Conservation (phyloP, 345 rosid species). For the Heritiera littoralis region DNA sequence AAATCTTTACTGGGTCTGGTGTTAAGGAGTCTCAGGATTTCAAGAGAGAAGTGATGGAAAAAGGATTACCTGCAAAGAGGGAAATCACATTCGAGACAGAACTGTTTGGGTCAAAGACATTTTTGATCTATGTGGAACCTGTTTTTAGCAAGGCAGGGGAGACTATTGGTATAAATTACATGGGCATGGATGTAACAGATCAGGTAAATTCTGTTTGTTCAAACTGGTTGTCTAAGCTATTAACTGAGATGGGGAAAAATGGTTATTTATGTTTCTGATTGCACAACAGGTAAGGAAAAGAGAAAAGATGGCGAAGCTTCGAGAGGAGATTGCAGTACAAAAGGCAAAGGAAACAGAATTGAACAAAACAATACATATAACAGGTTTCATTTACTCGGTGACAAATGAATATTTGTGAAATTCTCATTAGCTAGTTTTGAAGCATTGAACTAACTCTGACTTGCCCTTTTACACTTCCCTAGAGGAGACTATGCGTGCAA, state of each 20-base stretch:
- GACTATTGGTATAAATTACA: slow-evolving; percentile 87
- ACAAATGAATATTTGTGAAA: slow-evolving; percentile 7
- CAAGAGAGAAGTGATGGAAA: slow-evolving; percentile 88
- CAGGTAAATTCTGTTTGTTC: slow-evolving; percentile 52
- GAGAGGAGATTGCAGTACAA: slow-evolving; percentile 94
- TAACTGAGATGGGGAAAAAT: slow-evolving; percentile 9
- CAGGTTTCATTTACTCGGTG: slow-evolving; percentile 50
- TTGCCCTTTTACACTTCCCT: slow-evolving; percentile 17
- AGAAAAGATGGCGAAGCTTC: slow-evolving; percentile 81
- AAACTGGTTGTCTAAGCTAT: slow-evolving; percentile 1
- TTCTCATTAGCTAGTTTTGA: slow-evolving; percentile 2
- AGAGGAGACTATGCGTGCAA: slow-evolving; percentile 99
- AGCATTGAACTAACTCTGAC: slow-evolving; percentile 1
- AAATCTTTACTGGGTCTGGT: slow-evolving; percentile 86
- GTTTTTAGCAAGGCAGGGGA: slow-evolving; percentile 84
- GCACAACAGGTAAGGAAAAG: slow-evolving; percentile 67
- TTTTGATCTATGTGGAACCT: slow-evolving; percentile 86
- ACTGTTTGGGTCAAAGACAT: slow-evolving; percentile 81
- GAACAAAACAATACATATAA: slow-evolving; percentile 91
- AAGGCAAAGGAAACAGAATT: slow-evolving; percentile 95
- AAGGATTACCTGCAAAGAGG: slow-evolving; percentile 84
- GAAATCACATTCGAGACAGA: slow-evolving; percentile 89
- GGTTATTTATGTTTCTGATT: slow-evolving; percentile 24
- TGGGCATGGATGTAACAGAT: slow-evolving; percentile 98
- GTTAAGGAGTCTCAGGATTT: slow-evolving; percentile 95